Evolutionary conservation across 805 yeast genomes (phyloP), one percentile per base, ranked within the genome.

Genomic region (Lipomyces lipofer): DNA sequence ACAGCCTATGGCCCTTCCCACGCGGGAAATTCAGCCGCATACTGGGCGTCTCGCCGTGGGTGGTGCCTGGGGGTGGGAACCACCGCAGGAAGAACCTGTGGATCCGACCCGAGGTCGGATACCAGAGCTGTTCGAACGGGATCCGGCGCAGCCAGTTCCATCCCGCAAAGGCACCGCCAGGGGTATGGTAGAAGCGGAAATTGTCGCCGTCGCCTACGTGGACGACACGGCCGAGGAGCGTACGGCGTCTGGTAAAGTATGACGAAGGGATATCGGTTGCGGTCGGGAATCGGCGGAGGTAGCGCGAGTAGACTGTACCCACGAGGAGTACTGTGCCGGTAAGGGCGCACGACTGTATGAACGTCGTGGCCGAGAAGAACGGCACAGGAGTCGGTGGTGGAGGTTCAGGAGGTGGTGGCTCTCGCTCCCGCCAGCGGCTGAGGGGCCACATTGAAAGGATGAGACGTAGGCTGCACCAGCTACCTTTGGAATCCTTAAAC

Each of bases 141-240:
- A 81, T 74, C 10, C 69, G 62, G 30, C 99, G 73, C 22, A 88
- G 66, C 96, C 96, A 88, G 10, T 95, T 91, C 99, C 99, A 94
- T 0, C 99, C 99, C 2, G 85, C 81, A 1, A 84, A 64, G 0
- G 77, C 57, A 0, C 99, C 98, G 2, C 98, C 98, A 0, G 99
- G 99, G 0, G 95, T 83, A 68, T 94, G 99, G 66, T 77, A 94
- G 60, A 94, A 81, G 56, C 91, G 86, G 71, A 94, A 92, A 69
- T 92, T 92, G 68, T 94, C 99, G 2, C 66, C 67, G 42, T 64
- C 67, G 12, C 66, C 66, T 7, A 64, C 66, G 25, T 44, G 38
- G 3, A 65, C 66, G 12, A 59, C 50, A n/a, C 60, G 52, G 12
- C 67, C 67, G 10, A 33, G 35, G 15, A 64, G 44, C 27, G 24